Conservation (phyloP, 345 rosid species). For the Populus simonii region DNA sequence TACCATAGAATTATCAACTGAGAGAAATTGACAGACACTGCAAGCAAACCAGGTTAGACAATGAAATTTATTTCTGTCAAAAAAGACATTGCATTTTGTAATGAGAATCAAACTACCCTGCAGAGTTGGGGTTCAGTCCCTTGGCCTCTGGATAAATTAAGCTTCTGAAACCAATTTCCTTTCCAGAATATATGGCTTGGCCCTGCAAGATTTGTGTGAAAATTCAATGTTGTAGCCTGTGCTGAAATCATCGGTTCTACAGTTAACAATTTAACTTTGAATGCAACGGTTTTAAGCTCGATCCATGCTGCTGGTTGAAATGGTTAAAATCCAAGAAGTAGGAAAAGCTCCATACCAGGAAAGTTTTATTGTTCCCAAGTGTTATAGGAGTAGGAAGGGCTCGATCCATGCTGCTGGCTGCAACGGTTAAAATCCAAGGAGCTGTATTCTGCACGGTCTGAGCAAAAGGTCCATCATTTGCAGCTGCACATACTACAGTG, state of each 20-base stretch:
- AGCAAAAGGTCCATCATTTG: constrained; percentile 28
- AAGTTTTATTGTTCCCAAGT: constrained; percentile 18
- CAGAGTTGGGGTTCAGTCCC: constrained; percentile 29
- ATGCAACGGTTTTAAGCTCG: too few species aligned
- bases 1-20: constrained; percentile 28
- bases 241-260: neutral
- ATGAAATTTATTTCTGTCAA: neutral
- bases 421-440: constrained; percentile 53
- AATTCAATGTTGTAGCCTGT: neutral
- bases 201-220: constrained; percentile 36
- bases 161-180: constrained; percentile 36
- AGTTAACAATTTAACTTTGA: neutral
- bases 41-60: neutral
- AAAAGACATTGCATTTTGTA: neutral
- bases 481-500: constrained; percentile 22
- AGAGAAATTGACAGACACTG: constrained; percentile 40
- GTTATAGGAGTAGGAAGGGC: constrained; percentile 35
- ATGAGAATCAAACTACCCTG: constrained; percentile 25
- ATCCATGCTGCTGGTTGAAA: too few species aligned
- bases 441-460: constrained; percentile 43
- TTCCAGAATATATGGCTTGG: constrained; percentile 43
- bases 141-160: constrained; percentile 41
- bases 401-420: constrained; percentile 51
- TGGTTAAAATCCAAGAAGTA: too few species aligned
- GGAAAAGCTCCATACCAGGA: neutral